These are phyloP conservation scores for Colletotrichum sansevieriae DNA, from an alignment of 2,329 filamentous ascomycete genomes.

Conservation along the genomic window DNA sequence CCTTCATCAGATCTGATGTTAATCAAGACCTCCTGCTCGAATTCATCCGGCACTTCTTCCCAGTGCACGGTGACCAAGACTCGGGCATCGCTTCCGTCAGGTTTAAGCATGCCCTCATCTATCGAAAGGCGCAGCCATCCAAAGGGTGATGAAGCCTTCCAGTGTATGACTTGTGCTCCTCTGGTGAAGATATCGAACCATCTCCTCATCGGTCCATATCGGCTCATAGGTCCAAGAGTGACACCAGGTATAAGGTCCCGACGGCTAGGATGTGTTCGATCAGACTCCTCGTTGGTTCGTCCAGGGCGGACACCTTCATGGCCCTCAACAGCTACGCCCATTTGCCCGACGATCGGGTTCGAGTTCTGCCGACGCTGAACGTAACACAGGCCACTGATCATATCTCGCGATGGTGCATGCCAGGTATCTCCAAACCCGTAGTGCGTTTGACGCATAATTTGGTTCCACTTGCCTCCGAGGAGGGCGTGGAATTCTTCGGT, in stretches of 20 bases:
- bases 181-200: conserved; percentile 54
- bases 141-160: conserved; percentile 50
- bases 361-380: conserved; percentile 64
- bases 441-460: conserved; percentile 65
- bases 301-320: conserved; percentile 52
- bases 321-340: conserved; percentile 50
- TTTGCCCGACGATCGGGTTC: conserved; percentile 58
- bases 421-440: conserved; percentile 69
- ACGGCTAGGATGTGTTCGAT: conserved; percentile 59
- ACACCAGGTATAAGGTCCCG: conserved; percentile 49
- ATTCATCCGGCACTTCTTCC: conserved; percentile 53
- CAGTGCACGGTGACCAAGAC: conserved; percentile 51
- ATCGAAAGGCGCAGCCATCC: conserved; percentile 49
- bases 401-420: conserved; percentile 68
- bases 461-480: conserved; percentile 67
- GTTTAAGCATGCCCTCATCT: conserved; percentile 48
- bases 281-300: conserved; percentile 65
- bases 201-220: conserved; percentile 48
- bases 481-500: conserved; percentile 64
- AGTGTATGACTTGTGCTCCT: conserved; percentile 49
- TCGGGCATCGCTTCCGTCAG: conserved; percentile 49
- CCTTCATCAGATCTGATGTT: conserved; percentile 51
- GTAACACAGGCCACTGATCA: conserved; percentile 65
- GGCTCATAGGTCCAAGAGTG: conserved; percentile 50
- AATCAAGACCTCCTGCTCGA: conserved; percentile 57